Percentiles rank a stretch among this genome's conserved stretches.
These are phyloP conservation scores for Ilex paraguariensis DNA, from an alignment of 305 asterid genomes.

Conservation along the genomic window DNA sequence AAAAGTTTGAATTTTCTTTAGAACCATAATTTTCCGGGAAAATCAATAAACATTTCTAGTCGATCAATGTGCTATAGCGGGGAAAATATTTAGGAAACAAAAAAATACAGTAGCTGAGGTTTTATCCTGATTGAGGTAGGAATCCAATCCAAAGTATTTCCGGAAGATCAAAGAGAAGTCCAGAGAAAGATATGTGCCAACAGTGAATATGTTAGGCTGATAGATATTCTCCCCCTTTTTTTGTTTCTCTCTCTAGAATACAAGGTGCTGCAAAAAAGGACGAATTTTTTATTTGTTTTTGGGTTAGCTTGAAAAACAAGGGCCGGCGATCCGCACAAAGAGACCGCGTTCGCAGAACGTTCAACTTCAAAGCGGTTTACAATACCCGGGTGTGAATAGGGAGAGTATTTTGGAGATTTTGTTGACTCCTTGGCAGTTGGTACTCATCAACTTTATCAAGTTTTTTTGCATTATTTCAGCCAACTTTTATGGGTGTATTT, in stretches of 20 bases:
- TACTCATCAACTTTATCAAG: too few relatives aligned
- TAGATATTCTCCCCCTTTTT: constrained; percentile 25
- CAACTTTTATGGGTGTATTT: too few relatives aligned
- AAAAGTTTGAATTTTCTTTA: background rate
- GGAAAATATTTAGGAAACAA: constrained; percentile 3
- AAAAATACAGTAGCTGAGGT: constrained; percentile 22
- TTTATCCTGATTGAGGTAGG: constrained; percentile 11
- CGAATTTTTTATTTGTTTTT: too few relatives aligned
- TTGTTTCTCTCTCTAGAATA: constrained; percentile 12
- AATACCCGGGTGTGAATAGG: too few relatives aligned
- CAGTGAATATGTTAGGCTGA: constrained; percentile 33
- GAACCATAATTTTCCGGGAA: constrained; percentile 9
- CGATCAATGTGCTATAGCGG: constrained; percentile 10
- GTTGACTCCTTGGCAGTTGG: too few relatives aligned
- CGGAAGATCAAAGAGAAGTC: constrained; percentile 36
- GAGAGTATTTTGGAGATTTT: too few relatives aligned
- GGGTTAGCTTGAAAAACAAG: too few relatives aligned
- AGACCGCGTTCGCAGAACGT: too few relatives aligned
- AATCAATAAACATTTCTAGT: constrained; percentile 1
- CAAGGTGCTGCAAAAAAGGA: too few relatives aligned
- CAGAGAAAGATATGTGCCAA: constrained; percentile 32
- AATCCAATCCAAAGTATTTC: constrained; percentile 10
- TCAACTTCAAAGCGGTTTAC: too few relatives aligned
- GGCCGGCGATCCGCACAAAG: too few relatives aligned
- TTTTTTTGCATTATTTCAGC: too few relatives aligned